Conservation (phyloP, 768 basidiomycete species). For the Suillus luteus region DNA sequence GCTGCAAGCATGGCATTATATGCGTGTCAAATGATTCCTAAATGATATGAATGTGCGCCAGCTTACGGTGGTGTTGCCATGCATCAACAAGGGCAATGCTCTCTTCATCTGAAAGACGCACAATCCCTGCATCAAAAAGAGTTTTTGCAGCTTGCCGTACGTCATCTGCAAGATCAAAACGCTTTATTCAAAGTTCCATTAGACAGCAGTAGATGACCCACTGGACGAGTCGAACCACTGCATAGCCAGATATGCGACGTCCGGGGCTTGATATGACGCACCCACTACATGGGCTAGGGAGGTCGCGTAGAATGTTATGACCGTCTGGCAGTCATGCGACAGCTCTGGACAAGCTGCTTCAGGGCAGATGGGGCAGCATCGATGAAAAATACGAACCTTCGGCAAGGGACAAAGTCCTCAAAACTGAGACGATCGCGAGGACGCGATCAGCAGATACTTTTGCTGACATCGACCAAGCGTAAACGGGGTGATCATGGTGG, state of each 20-base stretch:
- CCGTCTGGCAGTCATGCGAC: conserved; percentile 66
- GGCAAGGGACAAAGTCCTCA: conserved; percentile 72
- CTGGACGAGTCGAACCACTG: conserved; percentile 78
- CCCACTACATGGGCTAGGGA: conserved; percentile 68
- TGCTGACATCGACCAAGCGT: conserved; percentile 74
- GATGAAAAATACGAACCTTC: conserved; percentile 50
- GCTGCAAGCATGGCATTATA: conserved; percentile 63
- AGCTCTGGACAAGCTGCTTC: conserved; percentile 47
- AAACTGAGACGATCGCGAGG: conserved; percentile 62
- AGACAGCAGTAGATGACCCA: conserved; percentile 35
- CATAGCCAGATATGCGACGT: conserved; percentile 68
- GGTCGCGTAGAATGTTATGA: conserved; percentile 79
- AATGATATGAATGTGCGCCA: background rate
- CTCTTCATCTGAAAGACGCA: conserved; percentile 67
- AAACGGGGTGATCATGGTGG: conserved; percentile 35
- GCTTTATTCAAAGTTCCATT: conserved; percentile 13
- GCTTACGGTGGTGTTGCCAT: conserved; percentile 66
- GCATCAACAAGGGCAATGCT: conserved; percentile 57
- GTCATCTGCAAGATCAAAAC: conserved; percentile 50
- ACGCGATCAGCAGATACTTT: conserved; percentile 70
- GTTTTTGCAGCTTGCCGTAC: conserved; percentile 74
- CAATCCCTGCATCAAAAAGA: conserved; percentile 77
- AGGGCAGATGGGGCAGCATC: background rate
- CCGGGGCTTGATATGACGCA: conserved; percentile 61
- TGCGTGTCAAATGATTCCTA: conserved; percentile 14